These are phyloP conservation scores for Elsinoe ampelina DNA, from an alignment of 2,329 filamentous ascomycete genomes.

Conservation along the genomic window DNA sequence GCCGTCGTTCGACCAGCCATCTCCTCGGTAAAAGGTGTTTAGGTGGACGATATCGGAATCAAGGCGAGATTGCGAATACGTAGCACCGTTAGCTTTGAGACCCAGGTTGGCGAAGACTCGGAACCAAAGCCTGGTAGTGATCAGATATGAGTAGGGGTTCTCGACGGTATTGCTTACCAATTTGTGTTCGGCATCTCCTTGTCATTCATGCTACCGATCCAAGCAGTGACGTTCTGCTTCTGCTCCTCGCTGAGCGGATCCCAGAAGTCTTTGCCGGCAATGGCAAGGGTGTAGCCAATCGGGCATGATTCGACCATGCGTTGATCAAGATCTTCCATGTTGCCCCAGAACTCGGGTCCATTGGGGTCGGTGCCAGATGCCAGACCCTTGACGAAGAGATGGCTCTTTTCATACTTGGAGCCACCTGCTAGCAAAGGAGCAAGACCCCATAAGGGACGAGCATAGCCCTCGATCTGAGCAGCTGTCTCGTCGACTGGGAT, in stretches of 20 bases:
- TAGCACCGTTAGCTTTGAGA: constrained; percentile 62
- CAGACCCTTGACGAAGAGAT: constrained; percentile 61
- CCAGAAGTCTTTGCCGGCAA: constrained; percentile 57
- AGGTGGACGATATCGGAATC: constrained; percentile 69
- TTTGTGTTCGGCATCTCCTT: constrained; percentile 64
- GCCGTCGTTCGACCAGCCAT: constrained; percentile 71
- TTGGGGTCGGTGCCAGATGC: constrained; percentile 62
- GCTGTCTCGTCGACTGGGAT: constrained; percentile 58
- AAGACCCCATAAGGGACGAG: constrained; percentile 66
- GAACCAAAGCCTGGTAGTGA: constrained; percentile 63
- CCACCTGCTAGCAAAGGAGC: constrained; percentile 61
- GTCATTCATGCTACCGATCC: constrained; percentile 70
- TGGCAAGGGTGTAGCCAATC: constrained; percentile 63
- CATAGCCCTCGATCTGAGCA: constrained; percentile 67
- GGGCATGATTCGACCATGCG: constrained; percentile 81
- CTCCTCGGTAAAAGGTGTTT: constrained; percentile 72
- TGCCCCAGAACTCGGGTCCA: constrained; percentile 65
- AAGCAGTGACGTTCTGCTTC: constrained; percentile 57
- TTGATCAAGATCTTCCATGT: constrained; percentile 66
- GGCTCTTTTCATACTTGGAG: constrained; percentile 53
- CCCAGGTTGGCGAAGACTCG: constrained; percentile 75
- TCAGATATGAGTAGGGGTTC: neutral
- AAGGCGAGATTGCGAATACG: constrained; percentile 59
- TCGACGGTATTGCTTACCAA: constrained; percentile 32
- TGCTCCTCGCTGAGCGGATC: constrained; percentile 53